A percentile compares a stretch with the other conserved stretches of the same genome.
phyloP scores from a whole-genome alignment of 164 flowering plant genomes.

The Stephania japonica region DNA sequence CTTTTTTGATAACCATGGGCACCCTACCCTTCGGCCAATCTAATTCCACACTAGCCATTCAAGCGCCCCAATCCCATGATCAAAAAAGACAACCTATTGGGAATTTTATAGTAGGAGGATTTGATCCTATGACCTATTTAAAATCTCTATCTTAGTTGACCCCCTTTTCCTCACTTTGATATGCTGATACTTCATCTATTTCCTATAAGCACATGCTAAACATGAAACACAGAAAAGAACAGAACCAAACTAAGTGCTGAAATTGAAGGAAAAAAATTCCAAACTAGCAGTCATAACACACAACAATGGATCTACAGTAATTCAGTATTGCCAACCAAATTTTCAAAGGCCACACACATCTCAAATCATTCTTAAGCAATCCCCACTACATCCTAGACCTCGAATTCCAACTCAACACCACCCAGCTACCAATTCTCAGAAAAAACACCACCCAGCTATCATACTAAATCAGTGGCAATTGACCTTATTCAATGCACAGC shows the following conservation, averaged over 20 bases:
- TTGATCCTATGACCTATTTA: too few relatives aligned
- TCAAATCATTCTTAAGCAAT: slow-evolving; percentile 18
- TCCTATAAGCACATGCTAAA: slow-evolving; percentile 4
- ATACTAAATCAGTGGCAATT: slow-evolving; percentile 15
- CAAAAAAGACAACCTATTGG: too few relatives aligned
- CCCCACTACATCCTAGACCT: slow-evolving; percentile 12
- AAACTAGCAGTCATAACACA: slow-evolving; percentile 18
- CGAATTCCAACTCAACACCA: slow-evolving; percentile 14
- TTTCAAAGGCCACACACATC: slow-evolving; percentile 28
- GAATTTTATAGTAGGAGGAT: too few relatives aligned
- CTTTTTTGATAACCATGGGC: too few relatives aligned
- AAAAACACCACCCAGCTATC: slow-evolving; percentile 12
- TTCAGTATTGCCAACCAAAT: slow-evolving; percentile 20
- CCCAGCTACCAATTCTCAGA: slow-evolving; percentile 7
- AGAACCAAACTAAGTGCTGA: slow-evolving; percentile 10
- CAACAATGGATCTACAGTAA: slow-evolving; percentile 14
- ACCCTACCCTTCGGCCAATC: too few relatives aligned
- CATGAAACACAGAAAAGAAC: slow-evolving; percentile 23
- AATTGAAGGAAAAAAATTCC: slow-evolving; percentile 12
- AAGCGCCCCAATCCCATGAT: too few relatives aligned
- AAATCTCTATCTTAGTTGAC: too few relatives aligned
- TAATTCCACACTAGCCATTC: too few relatives aligned
- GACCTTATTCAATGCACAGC: slow-evolving; percentile 8
- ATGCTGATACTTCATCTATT: background rate
- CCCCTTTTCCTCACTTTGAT: too few relatives aligned